These are phyloP conservation scores for Diplotaxis tenuifolia DNA, from an alignment of 345 rosid species.

Conservation along the genomic window DNA sequence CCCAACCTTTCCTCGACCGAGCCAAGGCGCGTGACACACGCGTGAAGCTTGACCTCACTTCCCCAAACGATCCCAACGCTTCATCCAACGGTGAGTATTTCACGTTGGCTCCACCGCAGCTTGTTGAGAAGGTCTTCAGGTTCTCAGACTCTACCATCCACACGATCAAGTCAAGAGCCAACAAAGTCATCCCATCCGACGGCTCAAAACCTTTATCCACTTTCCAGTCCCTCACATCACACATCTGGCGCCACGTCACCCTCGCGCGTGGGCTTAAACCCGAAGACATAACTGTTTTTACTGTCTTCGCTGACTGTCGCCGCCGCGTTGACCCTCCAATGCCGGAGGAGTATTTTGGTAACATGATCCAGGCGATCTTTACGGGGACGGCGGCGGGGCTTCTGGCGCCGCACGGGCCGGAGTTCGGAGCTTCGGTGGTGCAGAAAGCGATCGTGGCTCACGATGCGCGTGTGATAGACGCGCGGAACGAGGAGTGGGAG, in stretches of 20 bases:
- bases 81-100: conserved; percentile 41
- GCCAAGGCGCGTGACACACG: conserved; percentile 75
- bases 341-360: conserved; percentile 85
- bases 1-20: conserved; percentile 71
- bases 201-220: conserved; percentile 79
- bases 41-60: conserved; percentile 65
- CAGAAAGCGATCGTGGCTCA: conserved; percentile 73
- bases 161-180: conserved; percentile 67
- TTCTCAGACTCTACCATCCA: conserved; percentile 70
- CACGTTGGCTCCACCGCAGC: conserved; percentile 33
- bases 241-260: conserved; percentile 92
- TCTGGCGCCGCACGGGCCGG: conserved; percentile 57
- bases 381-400: conserved; percentile 75
- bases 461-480: conserved; percentile 62
- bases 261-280: conserved; percentile 74
- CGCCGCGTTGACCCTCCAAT: conserved; percentile 76
- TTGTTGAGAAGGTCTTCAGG: conserved; percentile 64
- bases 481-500: conserved; percentile 81
- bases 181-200: conserved; percentile 45
- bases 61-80: conserved; percentile 42
- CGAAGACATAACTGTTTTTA: conserved; percentile 74
- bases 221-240: conserved; percentile 73
- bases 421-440: conserved; percentile 63
- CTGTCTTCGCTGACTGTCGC: conserved; percentile 85
- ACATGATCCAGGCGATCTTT: conserved; percentile 89